Base-by-base conservation (phyloP, 345 rosid genomes). In the Eucalyptus erythrocorys region DNA sequence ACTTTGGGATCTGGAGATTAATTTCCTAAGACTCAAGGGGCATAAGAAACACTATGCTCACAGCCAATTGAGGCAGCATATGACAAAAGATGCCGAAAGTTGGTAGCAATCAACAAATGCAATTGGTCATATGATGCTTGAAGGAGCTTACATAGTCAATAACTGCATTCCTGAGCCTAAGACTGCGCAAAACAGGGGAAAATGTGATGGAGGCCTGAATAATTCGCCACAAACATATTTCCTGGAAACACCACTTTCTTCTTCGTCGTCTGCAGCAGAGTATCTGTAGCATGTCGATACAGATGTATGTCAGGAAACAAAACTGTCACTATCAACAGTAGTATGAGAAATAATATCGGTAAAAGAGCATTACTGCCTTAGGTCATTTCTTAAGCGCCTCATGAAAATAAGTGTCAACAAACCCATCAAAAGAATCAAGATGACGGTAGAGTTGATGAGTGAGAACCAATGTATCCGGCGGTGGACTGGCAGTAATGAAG, bases 121-220 rank as follows among this genome's bases (percentile, higher is more conserved):
- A 88, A 37, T 68, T 76, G 82, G 82, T 76, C 82, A 76, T 21
- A 43, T 32, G 37, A 64, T 47, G 53, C 32, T 53, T 34, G 40
- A 32, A 86, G 95, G 76, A 88, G 91, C 97, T 95, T 94, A 96
- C 99, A 93, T 81, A 88, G 94, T 91, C 88, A 97, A 90, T 85
- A 96, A 89, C 91, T 97, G 99, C 91, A 94, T 92, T 68, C 99
- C 99, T 37, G 92, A 86, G 68, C 99, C 99, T 90, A 97, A 88
- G 90, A 95, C 88, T 50, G 97, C 97, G 90, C 93, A 94, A 68
- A 97, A 95, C 93, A 96, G 91, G 61, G 97, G 84, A 90, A 95
- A 88, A 87, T 96, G 94, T 80, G 32, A 92, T 68, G 99, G 99
- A 86, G 61, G 87, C 91, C 96, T 89, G 88, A 97, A 96, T 57